Evolutionary conservation across 768 basidiomycete species (phyloP).

Genomic region (Tylopilus balloui): DNA sequence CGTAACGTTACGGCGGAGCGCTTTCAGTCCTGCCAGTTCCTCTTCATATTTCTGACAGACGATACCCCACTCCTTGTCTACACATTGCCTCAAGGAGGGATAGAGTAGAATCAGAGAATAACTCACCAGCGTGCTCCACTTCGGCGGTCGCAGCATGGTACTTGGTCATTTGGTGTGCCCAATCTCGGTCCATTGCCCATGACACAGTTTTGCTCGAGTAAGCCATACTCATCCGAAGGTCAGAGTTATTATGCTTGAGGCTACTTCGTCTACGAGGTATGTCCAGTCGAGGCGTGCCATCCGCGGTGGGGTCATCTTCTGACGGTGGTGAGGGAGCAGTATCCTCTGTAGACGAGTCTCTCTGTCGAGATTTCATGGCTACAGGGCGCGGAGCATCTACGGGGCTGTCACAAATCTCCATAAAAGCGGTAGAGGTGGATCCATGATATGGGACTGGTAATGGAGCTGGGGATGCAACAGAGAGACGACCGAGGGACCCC

Average conservation of each 20-base stretch:
- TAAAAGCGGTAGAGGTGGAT: conserved; percentile 28
- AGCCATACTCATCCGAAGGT: conserved; percentile 41
- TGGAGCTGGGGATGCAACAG: conserved; percentile 40
- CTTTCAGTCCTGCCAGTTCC: conserved; percentile 57
- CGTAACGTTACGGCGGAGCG: conserved; percentile 50
- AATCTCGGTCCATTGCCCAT: conserved; percentile 68
- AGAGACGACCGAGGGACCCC: conserved; percentile 22
- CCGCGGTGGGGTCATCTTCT: conserved; percentile 31
- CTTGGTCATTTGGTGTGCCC: conserved; percentile 52
- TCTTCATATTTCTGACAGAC: conserved; percentile 54
- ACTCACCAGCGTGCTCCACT: conserved; percentile 39
- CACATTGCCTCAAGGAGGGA: neutral
- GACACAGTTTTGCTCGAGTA: conserved; percentile 65
- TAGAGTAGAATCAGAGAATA: neutral
- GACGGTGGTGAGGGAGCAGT: conserved; percentile 29
- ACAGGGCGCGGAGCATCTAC: conserved; percentile 17
- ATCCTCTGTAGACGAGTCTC: conserved; percentile 16
- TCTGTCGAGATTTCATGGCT: conserved; percentile 13
- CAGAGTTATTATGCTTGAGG: conserved; percentile 52
- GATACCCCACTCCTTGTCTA: conserved; percentile 59
- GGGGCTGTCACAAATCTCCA: conserved; percentile 34
- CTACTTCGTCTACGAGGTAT: conserved; percentile 55
- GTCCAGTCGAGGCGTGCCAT: conserved; percentile 29
- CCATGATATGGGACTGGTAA: conserved; percentile 45
- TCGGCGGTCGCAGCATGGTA: conserved; percentile 39